A percentile compares a stretch with the other conserved stretches of the same genome.
Evolutionary conservation across 345 rosid genomes (phyloP).

Genomic region (Eucalyptus pauciflora): DNA sequence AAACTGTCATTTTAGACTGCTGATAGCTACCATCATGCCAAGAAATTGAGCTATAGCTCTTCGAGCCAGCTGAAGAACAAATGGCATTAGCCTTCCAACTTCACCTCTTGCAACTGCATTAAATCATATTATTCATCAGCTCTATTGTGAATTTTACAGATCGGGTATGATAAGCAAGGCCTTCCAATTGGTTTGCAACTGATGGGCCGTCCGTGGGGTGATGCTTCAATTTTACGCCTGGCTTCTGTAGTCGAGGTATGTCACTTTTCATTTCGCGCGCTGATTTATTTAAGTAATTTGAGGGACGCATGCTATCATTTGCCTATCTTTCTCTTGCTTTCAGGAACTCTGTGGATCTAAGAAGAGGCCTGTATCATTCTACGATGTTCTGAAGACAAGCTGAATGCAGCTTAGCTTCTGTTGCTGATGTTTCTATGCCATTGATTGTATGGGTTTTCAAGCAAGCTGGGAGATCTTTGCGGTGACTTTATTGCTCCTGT

Average conservation of each 20-base stretch:
- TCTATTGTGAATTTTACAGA: constrained; percentile 14
- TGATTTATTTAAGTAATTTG: background rate
- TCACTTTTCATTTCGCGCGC: background rate
- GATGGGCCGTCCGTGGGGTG: constrained; percentile 83
- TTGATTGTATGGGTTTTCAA: background rate
- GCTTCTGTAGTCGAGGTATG: constrained; percentile 72
- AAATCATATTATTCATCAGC: background rate
- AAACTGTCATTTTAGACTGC: background rate
- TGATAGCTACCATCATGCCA: background rate
- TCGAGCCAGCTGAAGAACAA: background rate
- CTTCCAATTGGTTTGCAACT: constrained; percentile 82
- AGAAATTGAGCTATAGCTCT: background rate
- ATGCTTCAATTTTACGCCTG: constrained; percentile 58
- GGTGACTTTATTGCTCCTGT: background rate
- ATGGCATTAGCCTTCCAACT: background rate
- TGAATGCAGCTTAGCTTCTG: background rate
- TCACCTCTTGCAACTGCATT: background rate
- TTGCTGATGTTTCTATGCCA: background rate
- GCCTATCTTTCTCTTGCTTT: background rate
- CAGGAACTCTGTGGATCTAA: constrained; percentile 55
- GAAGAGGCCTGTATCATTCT: constrained; percentile 55
- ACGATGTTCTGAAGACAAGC: constrained; percentile 38
- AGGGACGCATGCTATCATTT: background rate
- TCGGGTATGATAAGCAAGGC: constrained; percentile 82
- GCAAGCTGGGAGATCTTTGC: background rate